phyloP scores from a whole-genome alignment of 140 eudicot genomes.

The Senecio squalidus region DNA sequence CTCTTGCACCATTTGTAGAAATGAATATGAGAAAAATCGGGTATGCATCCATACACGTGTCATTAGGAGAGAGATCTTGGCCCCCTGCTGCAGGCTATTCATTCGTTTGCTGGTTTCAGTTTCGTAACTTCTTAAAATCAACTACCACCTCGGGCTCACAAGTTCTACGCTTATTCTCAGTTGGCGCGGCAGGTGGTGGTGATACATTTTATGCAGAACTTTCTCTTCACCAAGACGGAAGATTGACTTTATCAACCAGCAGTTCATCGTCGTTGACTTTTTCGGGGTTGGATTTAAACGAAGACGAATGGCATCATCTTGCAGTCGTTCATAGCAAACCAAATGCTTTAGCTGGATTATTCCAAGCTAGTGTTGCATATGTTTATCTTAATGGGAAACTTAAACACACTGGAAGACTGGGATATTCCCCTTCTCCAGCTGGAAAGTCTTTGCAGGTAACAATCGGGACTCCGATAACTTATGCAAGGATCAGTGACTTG shows the following conservation, averaged over 20 bases:
- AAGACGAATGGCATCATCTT: constrained; percentile 96
- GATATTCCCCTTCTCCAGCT: constrained; percentile 87
- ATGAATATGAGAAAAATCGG: constrained; percentile 96
- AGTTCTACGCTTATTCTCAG: constrained; percentile 71
- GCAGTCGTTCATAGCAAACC: constrained; percentile 97
- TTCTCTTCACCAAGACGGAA: constrained; percentile 82
- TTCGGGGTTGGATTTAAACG: constrained; percentile 80
- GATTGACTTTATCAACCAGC: constrained; percentile 88
- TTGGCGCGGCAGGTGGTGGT: constrained; percentile 70
- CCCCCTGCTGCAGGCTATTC: constrained; percentile 99
- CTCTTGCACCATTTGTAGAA: constrained; percentile 91
- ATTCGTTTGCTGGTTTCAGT: constrained; percentile 96
- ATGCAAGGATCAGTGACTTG: constrained; percentile 60
- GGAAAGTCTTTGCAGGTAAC: constrained; percentile 94
- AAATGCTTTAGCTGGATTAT: constrained; percentile 93
- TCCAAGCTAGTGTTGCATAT: constrained; percentile 92
- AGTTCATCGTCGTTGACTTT: constrained; percentile 78
- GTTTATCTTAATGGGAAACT: constrained; percentile 91
- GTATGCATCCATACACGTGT: constrained; percentile 84
- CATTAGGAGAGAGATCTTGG: constrained; percentile 98
- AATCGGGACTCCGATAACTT: constrained; percentile 77
- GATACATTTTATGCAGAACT: constrained; percentile 81
- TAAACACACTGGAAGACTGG: constrained; percentile 85
- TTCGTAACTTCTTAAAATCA: constrained; percentile 53
- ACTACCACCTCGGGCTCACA: constrained; percentile 30